Base-by-base conservation (phyloP, 768 basidiomycete species). In the Tylopilus plumbeoviolaceoides region DNA sequence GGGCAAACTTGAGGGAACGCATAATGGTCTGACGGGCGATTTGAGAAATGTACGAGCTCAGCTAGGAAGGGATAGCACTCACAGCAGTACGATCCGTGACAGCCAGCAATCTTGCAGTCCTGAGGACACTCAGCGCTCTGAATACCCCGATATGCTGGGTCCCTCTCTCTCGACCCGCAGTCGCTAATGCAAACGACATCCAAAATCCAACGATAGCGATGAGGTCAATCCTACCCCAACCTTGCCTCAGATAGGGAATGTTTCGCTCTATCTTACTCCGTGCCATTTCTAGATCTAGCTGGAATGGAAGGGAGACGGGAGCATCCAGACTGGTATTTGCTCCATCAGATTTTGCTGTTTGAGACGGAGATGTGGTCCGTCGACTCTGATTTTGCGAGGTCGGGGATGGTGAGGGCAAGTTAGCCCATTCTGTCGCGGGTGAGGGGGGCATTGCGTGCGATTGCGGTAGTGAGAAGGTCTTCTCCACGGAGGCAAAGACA, bases 51-150 rank as follows among this genome's bases (percentile, higher is more conserved):
- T 28, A 14, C 45, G n/a, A 50, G 23, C 30, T 42, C 17, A 20
- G 36, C 2, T 4, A n/a, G 14, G 23, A n/a, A 28, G 39, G 7
- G 17, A 25, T 33, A 25, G 2, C 33, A 73, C 87, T 66, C 60
- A 91, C 90, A 21, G 92, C 88, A n/a, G 95, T 98, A 70, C 95
- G 95, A 55, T 83, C 83, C 4, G 94, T 95, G 52, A 98, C 82
- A 5, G 91, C 81, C 42, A 98, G 72, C 39, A 98, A 70, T 57
- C 95, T 78, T 1, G 89, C 83, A 1, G 84, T 87, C 56, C 95
- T 75, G 15, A 98, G 74, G 25, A 94, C 90, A 57, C 89, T 90
- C 68, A 98, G 67, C 0, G 94, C 94, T 36, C 94, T 79, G 63
- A 97, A 97, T 27, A 93, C 68, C 20, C 89, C 94, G 52, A 97